A percentile compares a stretch with the other conserved stretches of the same genome.
Evolutionary conservation across 1,284 basidiomycete species (phyloP).

Genomic region (Marasmius tenuissimus): DNA sequence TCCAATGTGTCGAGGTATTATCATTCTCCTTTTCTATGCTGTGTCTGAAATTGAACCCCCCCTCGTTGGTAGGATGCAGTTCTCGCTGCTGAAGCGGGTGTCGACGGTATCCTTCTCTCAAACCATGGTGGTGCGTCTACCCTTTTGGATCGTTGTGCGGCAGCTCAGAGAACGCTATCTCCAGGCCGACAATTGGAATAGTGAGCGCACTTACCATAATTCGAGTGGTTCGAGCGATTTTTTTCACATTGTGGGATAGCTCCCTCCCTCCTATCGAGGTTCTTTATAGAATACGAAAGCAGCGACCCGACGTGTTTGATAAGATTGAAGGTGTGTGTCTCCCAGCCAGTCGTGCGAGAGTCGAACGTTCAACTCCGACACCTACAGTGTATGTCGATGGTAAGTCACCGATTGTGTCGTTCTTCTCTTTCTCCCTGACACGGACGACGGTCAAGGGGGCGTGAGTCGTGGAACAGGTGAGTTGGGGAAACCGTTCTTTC

Average conservation of each 20-base stretch:
- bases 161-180: too few species aligned
- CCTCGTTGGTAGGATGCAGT: conserved; percentile 64
- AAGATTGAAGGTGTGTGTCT: conserved; percentile 57
- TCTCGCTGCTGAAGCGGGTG: conserved; percentile 81
- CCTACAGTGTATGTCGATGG: conserved; percentile 76
- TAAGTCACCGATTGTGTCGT: conserved; percentile 18
- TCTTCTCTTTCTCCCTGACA: neutral
- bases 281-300: conserved; percentile 69
- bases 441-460: conserved; percentile 49
- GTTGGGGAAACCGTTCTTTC: conserved; percentile 6
- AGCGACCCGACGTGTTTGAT: conserved; percentile 76
- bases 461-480: conserved; percentile 78
- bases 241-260: conserved; percentile 29
- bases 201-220: too few species aligned
- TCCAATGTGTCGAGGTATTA: conserved; percentile 73
- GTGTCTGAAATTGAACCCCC: conserved; percentile 31
- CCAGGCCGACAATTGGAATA: conserved; percentile 81
- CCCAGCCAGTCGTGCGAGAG: neutral
- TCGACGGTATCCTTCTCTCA: conserved; percentile 84
- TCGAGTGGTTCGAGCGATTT: too few species aligned
- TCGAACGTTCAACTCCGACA: neutral
- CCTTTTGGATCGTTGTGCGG: too few species aligned
- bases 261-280: conserved; percentile 76
- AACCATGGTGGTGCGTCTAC: conserved; percentile 80
- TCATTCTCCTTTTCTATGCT: conserved; percentile 14